Conservation (phyloP, 306 rosid species). For the Luffa aegyptiaca region DNA sequence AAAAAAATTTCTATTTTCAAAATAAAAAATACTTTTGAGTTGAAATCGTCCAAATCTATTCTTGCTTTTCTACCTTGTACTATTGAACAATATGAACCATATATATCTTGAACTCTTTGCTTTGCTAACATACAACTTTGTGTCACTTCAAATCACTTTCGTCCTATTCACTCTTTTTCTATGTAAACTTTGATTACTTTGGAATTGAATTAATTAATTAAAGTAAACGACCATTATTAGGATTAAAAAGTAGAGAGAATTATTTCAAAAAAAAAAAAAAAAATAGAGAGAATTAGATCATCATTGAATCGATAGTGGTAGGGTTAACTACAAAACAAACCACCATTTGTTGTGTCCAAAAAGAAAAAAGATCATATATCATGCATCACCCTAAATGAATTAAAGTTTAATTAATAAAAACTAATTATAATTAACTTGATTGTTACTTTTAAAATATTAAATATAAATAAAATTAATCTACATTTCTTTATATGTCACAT, state of each 20-base stretch:
- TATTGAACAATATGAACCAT: neutral
- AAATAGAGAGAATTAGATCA: neutral
- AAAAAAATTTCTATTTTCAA: no score
- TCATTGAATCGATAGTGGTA: neutral
- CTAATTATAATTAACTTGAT: neutral
- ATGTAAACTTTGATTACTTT: neutral
- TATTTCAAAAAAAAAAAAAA: no score
- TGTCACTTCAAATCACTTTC: neutral
- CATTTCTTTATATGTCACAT: neutral
- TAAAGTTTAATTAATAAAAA: neutral
- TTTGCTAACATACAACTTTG: neutral
- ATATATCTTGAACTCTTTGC: neutral
- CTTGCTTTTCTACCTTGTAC: neutral
- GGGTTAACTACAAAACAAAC: neutral
- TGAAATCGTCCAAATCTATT: neutral
- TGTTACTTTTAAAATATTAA: neutral
- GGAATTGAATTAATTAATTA: neutral
- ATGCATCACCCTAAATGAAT: neutral
- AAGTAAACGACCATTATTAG: neutral
- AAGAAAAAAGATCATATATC: neutral
- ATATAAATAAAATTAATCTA: neutral
- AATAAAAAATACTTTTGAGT: neutral
- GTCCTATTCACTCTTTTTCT: neutral
- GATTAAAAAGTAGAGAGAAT: neutral
- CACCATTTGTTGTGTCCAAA: neutral